Base-by-base conservation (phyloP, 2,329 filamentous ascomycete genomes). In the Colletotrichum sp. region DNA sequence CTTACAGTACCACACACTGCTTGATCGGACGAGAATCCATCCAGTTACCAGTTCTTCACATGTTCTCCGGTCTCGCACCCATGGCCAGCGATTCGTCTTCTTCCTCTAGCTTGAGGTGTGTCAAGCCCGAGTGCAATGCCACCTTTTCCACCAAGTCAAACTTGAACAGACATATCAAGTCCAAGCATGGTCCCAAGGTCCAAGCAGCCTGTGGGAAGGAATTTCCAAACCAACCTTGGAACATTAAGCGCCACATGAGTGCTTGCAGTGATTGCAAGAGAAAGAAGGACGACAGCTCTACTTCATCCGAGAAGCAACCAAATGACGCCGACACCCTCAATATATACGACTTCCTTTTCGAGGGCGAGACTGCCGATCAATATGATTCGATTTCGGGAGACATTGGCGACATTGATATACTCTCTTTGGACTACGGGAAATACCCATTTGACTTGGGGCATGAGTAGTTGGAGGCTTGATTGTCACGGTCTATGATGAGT, bases 121-220 rank as follows among this genome's bases (percentile, higher is more conserved):
- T 2, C 15, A 27, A 27, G 0, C 1, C 1, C 8, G 7, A 27
- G 0, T 57, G 52, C 4, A 27, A 3, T 3, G 1, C 52, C 0
- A 27, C 22, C 0, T 57, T 25, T 3, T 57, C 52, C 13, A 57
- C 22, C 22, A 57, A 16, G 6, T 57, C 52, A 27, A 57, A 57
- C 52, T 16, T 57, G 22, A 57, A 57, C 5, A 57, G 52, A 0
- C 52, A 57, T 0, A 3, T 57, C 13, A 57, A 16, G 5, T 16
- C 52, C 1, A 57, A 57, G 52, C 52, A 57, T 57, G 52, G 52
- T 6, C 52, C 52, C 0, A 57, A 27, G 1, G 22, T 1, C 1
- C 15, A 3, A 0, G 8, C 25, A 1, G 22, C 22, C 22, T 57
- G 52, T 2, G 22, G 25, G 3, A 57, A 57, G 22, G 22, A 57